Evolutionary conservation across 306 rosid species (phyloP).

Genomic region (Quercus glauca): DNA sequence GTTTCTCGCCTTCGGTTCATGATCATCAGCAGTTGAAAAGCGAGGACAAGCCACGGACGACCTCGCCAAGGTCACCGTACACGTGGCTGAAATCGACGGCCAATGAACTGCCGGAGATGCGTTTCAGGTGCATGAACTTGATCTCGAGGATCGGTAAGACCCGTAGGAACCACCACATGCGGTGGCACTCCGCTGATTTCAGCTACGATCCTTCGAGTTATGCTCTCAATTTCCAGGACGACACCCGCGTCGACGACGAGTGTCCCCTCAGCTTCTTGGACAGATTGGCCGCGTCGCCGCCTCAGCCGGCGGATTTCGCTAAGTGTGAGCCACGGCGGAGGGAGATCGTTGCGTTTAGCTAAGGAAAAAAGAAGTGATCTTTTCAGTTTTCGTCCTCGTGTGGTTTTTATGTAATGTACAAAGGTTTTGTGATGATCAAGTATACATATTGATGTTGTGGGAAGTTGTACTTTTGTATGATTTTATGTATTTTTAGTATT

Average conservation of each 20-base stretch:
- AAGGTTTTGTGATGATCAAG: not conserved
- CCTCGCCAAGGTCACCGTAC: constrained; percentile 18
- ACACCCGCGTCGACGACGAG: constrained; percentile 11
- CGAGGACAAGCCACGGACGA: not conserved
- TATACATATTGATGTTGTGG: not conserved
- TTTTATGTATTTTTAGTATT: not conserved
- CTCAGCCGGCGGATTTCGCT: not conserved
- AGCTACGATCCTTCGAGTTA: constrained; percentile 42
- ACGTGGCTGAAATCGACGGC: constrained; percentile 27
- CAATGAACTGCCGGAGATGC: constrained; percentile 22
- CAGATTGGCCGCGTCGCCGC: constrained; percentile 15
- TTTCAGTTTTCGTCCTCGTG: not conserved
- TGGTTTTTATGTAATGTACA: not conserved
- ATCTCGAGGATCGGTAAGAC: constrained; percentile 10
- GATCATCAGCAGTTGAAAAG: constrained; percentile 4
- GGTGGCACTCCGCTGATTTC: constrained; percentile 29
- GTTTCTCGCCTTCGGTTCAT: constrained; percentile 22
- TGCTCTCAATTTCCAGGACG: constrained; percentile 44
- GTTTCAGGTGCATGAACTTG: constrained; percentile 13
- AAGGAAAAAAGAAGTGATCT: not conserved
- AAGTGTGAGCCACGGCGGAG: not conserved
- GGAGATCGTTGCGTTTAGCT: constrained; percentile 20
- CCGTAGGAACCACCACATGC: constrained; percentile 5
- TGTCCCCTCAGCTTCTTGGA: constrained; percentile 15
- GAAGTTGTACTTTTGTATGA: not conserved